phyloP scores from a whole-genome alignment of 306 rosid genomes.

The Trifolium subterraneum region DNA sequence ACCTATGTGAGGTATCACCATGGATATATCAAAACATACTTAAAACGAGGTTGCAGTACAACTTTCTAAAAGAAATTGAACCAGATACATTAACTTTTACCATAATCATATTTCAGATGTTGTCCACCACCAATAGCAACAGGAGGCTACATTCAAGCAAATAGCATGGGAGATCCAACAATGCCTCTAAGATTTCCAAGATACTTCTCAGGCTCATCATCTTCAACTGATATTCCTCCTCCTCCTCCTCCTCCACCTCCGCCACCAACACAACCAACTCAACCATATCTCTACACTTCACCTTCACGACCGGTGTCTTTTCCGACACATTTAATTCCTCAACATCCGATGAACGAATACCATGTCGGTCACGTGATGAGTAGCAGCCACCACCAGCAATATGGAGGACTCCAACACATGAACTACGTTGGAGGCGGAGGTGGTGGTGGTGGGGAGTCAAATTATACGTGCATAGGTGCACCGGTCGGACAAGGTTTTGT shows the following conservation, averaged over 20 bases:
- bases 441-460: constrained; percentile 25
- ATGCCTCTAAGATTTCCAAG: constrained; percentile 75
- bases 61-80: no score
- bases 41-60: no score
- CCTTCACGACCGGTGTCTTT: constrained; percentile 57
- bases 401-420: constrained; percentile 39
- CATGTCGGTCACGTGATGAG: constrained; percentile 74
- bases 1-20: no score
- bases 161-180: constrained; percentile 64
- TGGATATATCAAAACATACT: no score
- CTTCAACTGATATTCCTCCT: constrained; percentile 57
- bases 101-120: constrained; percentile 60
- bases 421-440: constrained; percentile 35
- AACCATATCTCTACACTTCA: constrained; percentile 61
- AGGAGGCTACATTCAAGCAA: constrained; percentile 47
- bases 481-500: constrained; percentile 69
- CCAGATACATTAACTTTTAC: no score
- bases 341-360: constrained; percentile 60
- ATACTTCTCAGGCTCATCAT: constrained; percentile 73
- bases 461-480: constrained; percentile 86
- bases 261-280: constrained; percentile 49
- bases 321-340: constrained; percentile 56
- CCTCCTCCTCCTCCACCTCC: constrained; percentile 29
- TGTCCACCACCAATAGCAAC: constrained; percentile 72
- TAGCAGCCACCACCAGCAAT: constrained; percentile 41